Evolutionary conservation across 2,329 filamentous ascomycete genomes (phyloP).

Genomic region (Exutisphaerella laricina): DNA sequence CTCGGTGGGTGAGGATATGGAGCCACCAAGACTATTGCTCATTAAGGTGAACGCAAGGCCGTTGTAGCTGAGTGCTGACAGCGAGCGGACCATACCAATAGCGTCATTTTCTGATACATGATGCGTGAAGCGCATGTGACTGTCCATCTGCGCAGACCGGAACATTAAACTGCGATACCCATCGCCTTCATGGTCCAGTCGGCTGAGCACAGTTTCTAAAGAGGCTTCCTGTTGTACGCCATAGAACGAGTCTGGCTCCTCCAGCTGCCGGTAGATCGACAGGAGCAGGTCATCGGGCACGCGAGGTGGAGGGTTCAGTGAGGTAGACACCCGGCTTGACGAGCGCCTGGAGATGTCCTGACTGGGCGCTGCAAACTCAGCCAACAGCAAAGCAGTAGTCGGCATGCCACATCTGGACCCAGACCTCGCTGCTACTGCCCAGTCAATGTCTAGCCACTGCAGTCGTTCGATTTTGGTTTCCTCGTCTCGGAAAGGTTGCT

Average conservation of each 20-base stretch:
- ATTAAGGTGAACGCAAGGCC: conserved; percentile 78
- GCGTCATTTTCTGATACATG: conserved; percentile 54
- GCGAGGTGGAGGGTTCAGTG: conserved; percentile 33
- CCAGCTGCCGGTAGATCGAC: conserved; percentile 81
- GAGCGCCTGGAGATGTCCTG: conserved; percentile 15
- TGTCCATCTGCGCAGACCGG: conserved; percentile 85
- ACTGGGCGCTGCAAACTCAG: conserved; percentile 53
- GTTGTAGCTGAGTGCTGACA: conserved; percentile 76
- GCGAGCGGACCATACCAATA: conserved; percentile 65
- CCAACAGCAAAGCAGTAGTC: conserved; percentile 77
- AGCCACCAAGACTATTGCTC: conserved; percentile 58
- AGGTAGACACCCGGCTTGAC: conserved; percentile 24
- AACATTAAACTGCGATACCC: conserved; percentile 84
- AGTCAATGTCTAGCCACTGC: conserved; percentile 82
- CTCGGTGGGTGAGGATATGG: conserved; percentile 33
- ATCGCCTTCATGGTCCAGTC: conserved; percentile 83
- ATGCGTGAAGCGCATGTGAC: conserved; percentile 62
- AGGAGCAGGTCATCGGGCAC: conserved; percentile 64
- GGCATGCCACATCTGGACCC: conserved; percentile 77
- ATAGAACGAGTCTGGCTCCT: conserved; percentile 95
- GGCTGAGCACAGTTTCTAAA: conserved; percentile 69
- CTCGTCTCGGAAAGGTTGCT: conserved; percentile 69
- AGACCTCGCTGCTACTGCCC: conserved; percentile 61
- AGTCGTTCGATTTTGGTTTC: conserved; percentile 70
- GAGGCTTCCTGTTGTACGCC: conserved; percentile 75